A percentile compares a stretch with the other conserved stretches of the same genome.
phyloP scores from a whole-genome alignment of 495 filamentous ascomycete species.

The Neurospora hispaniola region DNA sequence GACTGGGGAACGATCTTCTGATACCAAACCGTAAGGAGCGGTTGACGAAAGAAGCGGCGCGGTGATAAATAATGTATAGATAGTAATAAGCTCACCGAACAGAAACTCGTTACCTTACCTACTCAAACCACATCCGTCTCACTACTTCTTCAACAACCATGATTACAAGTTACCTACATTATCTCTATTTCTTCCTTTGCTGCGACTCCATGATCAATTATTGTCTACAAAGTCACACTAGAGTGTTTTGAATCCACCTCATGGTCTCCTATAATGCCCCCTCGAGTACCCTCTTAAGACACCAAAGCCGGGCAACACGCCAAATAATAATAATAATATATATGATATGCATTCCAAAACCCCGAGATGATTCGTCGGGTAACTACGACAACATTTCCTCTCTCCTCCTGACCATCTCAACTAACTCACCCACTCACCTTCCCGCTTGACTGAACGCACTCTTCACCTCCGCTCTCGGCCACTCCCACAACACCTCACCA shows the following conservation, averaged over 20 bases:
- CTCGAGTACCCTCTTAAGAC: background rate
- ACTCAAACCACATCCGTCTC: background rate
- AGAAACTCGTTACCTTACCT: background rate
- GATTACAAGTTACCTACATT: background rate
- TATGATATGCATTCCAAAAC: background rate
- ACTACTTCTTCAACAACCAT: background rate
- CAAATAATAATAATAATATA: background rate
- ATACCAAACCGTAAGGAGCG: too few species aligned
- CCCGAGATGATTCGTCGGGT: background rate
- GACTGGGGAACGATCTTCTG: too few species aligned
- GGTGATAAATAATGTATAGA: too few species aligned
- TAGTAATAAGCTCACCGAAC: too few species aligned
- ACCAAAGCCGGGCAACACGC: background rate
- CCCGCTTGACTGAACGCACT: constrained; percentile 34
- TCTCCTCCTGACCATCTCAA: background rate
- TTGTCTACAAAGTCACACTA: background rate
- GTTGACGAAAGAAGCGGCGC: too few species aligned
- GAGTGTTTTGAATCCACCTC: background rate
- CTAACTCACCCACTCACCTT: constrained; percentile 17
- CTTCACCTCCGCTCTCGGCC: constrained; percentile 43
- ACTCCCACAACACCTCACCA: constrained; percentile 45
- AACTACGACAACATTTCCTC: background rate
- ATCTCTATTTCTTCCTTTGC: background rate
- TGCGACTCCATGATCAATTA: background rate
- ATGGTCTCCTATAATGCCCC: background rate